Evolutionary conservation across 306 rosid genomes (phyloP), one percentile per base, ranked within the genome.

Genomic region (Canavalia gladiata): DNA sequence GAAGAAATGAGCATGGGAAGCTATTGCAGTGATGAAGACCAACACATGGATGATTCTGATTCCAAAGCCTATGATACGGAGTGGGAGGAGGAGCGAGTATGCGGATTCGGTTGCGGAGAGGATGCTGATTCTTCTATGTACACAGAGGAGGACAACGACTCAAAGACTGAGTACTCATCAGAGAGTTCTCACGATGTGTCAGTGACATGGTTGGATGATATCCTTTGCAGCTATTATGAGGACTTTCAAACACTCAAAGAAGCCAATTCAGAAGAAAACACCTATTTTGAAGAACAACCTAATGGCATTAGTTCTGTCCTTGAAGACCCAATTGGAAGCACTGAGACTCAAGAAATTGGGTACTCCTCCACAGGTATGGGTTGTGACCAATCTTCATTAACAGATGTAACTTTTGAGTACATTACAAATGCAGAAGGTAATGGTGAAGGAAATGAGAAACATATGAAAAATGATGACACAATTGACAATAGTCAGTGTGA

Each of bases 31-130:
- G 93, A 76, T 49, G 74, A 49, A 72, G 88, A 83, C 75, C 45
- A 75, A 28, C 18, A 68, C 66, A 54, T 63, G 82, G 83, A 60
- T 35, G 75, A 73, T 75, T 84, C 85, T 58, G 83, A 72, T 82
- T 90, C 85, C 46, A 76, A 83, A 56, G 72, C 73, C 29, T 28
- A 70, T 2, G 84, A 80, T 12, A 90, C 88, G 90, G 90, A 88
- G 78, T 83, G 89, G 94, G 90, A 91, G 54, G 87, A 86, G 71
- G 90, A 79, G 47, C 79, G 41, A 8, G 73, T 76, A 56, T 52
- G 54, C 35, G 76, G 76, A 50, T 72, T 77, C 52, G 81, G 85
- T 74, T 66, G 73, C 1, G 87, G 81, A 78, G 83, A 82, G 49
- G 86, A 74, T 78, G 78, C 18, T 6, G 75, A 76, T 64, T 79